Percentiles rank a stretch among this genome's conserved stretches.
Evolutionary conservation across 148 eudicot genomes (phyloP).

Genomic region (Gaultheria prostrata): DNA sequence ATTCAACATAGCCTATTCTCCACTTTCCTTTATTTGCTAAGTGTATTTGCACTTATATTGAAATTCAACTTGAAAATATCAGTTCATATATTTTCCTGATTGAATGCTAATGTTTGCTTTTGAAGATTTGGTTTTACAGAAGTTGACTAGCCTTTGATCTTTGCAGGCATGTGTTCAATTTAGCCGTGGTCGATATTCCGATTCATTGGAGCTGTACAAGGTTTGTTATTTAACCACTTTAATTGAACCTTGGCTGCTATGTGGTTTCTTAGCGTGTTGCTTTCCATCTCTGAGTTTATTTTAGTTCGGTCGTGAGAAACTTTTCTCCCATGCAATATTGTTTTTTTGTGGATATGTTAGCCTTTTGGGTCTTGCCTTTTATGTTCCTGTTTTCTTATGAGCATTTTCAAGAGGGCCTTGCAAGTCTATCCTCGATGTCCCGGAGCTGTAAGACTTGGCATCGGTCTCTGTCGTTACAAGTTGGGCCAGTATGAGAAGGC

Average conservation of each 20-base stretch:
- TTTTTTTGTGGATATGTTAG: neutral
- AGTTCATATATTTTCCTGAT: neutral
- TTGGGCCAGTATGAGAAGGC: slow-evolving; percentile 93
- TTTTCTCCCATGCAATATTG: neutral
- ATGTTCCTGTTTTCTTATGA: slow-evolving; percentile 10
- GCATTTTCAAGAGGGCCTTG: slow-evolving; percentile 65
- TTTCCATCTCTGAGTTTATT: neutral
- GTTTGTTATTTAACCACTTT: slow-evolving; percentile 33
- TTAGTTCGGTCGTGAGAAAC: neutral
- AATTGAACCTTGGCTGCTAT: slow-evolving; percentile 6
- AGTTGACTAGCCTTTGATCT: slow-evolving; percentile 11
- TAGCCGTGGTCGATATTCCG: slow-evolving; percentile 78
- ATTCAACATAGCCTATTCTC: slow-evolving; percentile 10
- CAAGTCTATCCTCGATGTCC: slow-evolving; percentile 82
- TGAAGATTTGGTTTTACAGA: neutral
- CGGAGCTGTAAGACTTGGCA: slow-evolving; percentile 91
- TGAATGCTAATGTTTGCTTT: neutral
- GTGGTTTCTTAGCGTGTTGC: slow-evolving; percentile 1
- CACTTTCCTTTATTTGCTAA: neutral
- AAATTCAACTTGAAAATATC: neutral
- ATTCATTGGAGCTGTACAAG: slow-evolving; percentile 91
- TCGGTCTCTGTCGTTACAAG: slow-evolving; percentile 85
- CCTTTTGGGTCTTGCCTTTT: neutral
- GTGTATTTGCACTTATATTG: neutral
- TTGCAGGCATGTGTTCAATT: slow-evolving; percentile 94